A percentile compares a stretch with the other conserved stretches of the same genome.
Conservation (phyloP, 805 yeast species). For the Blastobotrys chiropterorum region DNA sequence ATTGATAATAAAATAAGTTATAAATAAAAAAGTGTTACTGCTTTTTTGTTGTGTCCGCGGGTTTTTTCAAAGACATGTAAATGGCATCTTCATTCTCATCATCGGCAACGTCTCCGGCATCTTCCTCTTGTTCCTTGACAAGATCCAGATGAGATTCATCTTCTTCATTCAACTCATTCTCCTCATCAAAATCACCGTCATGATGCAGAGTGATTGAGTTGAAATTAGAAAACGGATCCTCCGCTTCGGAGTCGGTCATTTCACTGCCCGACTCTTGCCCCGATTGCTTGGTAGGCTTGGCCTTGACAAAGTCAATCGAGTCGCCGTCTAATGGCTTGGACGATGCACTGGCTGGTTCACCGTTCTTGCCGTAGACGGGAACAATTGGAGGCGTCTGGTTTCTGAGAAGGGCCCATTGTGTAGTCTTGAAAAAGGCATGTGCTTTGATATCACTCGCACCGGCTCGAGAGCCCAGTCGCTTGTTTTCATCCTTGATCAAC, state of each 20-base stretch:
- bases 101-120: slow-evolving; percentile 2
- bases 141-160: neutral
- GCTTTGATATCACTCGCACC: slow-evolving; percentile 94
- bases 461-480: slow-evolving; percentile 81
- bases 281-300: slow-evolving; percentile 13
- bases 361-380: slow-evolving; percentile 63
- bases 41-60: neutral
- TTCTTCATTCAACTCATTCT: slow-evolving; percentile 39
- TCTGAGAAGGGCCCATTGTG: slow-evolving; percentile 92
- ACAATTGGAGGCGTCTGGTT: slow-evolving; percentile 94
- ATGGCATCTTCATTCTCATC: neutral
- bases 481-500: slow-evolving; percentile 80
- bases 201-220: slow-evolving; percentile 83
- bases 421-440: slow-evolving; percentile 84
- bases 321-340: slow-evolving; percentile 15
- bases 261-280: neutral
- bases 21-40: neutral
- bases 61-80: neutral
- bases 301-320: slow-evolving; percentile 25
- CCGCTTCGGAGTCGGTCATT: slow-evolving; percentile 21
- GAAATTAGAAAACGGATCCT: slow-evolving; percentile 80
- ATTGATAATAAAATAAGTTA: neutral
- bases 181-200: slow-evolving; percentile 45
- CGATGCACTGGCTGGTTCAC: slow-evolving; percentile 37
- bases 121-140: slow-evolving; percentile 4